Conservation (phyloP, 805 yeast species). For the Aciculoconidium aculeatum region DNA sequence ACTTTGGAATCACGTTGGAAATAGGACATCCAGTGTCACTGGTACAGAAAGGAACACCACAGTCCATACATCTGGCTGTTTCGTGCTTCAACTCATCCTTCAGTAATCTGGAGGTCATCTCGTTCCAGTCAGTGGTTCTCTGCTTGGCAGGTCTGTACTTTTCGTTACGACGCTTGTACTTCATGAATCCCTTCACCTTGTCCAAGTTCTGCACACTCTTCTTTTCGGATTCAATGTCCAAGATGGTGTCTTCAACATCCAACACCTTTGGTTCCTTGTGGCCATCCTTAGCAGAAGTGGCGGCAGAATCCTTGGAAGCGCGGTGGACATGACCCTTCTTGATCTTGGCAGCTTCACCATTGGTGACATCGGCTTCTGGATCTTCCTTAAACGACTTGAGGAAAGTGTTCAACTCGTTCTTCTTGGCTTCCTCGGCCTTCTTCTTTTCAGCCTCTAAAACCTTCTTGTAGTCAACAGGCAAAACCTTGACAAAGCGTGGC, state of each 20-base stretch:
- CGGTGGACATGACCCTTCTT: constrained; percentile 45
- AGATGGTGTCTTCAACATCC: constrained; percentile 85
- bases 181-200: constrained; percentile 86
- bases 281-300: constrained; percentile 20
- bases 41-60: constrained; percentile 99
- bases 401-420: constrained; percentile 59
- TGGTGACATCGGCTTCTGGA: constrained; percentile 80
- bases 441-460: constrained; percentile 76
- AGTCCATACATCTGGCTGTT: constrained; percentile 98
- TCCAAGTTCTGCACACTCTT: constrained; percentile 62
- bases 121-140: constrained; percentile 89
- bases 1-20: constrained; percentile 94
- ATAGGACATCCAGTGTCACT: constrained; percentile 98
- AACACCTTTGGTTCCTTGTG: constrained; percentile 71
- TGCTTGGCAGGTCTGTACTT: constrained; percentile 71
- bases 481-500: constrained; percentile 86
- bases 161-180: constrained; percentile 85
- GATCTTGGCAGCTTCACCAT: constrained; percentile 70
- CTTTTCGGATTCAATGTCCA: constrained; percentile 60
- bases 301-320: constrained; percentile 13
- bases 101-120: constrained; percentile 71
- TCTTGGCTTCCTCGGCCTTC: constrained; percentile 56
- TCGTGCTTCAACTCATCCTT: constrained; percentile 85
- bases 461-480: constrained; percentile 86
- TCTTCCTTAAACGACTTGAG: constrained; percentile 72